Percentiles rank a stretch among this genome's conserved stretches.
These are phyloP conservation scores for Chlamydomonas sphaeroides DNA, from an alignment of 139 green algal species.

Conservation along the genomic window DNA sequence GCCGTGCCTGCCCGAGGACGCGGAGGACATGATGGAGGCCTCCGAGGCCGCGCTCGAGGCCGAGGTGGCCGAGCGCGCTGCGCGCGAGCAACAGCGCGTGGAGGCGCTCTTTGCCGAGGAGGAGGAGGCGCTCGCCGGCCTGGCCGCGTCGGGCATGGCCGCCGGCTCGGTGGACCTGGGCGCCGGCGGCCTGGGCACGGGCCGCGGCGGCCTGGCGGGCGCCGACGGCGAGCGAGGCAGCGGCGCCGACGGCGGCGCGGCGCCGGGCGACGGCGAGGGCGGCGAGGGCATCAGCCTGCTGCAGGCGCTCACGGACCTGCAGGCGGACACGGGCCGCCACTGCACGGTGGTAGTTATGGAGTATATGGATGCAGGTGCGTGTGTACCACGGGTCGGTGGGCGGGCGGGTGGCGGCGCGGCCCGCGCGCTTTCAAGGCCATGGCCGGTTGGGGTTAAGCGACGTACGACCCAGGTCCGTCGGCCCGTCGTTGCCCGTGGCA, in stretches of 20 bases:
- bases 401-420: background rate
- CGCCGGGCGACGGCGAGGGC: background rate
- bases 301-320: conserved; percentile 20
- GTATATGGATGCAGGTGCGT: conserved; percentile 35
- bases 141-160: no score
- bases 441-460: no score
- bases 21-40: no score
- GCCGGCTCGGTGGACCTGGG: no score
- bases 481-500: no score
- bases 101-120: conserved; percentile 1
- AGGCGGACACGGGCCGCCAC: conserved; percentile 15
- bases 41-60: background rate
- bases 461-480: no score
- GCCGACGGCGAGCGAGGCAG: no score
- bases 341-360: conserved; percentile 36
- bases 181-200: no score
- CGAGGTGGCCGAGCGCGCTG: background rate
- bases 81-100: background rate
- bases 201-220: no score
- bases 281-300: background rate
- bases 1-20: no score
- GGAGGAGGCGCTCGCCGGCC: background rate
- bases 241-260: no score
- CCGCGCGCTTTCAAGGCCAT: no score
- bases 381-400: background rate